phyloP scores from a whole-genome alignment of 495 filamentous ascomycete genomes.

The Aspergillus bridgeri region DNA sequence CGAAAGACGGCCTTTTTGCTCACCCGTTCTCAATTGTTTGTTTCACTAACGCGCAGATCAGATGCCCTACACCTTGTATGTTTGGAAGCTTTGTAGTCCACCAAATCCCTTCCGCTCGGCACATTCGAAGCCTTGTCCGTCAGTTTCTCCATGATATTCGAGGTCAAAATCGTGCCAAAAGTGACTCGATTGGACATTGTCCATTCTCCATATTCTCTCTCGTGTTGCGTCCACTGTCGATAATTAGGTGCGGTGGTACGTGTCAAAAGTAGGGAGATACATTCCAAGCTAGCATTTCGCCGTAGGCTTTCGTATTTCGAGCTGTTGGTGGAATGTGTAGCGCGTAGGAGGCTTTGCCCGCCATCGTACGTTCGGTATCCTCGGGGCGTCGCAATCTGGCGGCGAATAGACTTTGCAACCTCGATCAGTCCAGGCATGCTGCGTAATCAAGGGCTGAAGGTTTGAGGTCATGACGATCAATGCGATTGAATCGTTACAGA shows the following conservation, averaged over 20 bases:
- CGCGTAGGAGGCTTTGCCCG: neutral
- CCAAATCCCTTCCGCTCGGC: constrained; percentile 18
- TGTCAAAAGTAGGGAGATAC: constrained; percentile 51
- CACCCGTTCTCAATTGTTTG: neutral
- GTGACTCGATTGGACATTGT: constrained; percentile 32
- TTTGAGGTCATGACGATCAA: neutral
- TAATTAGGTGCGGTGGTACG: constrained; percentile 40
- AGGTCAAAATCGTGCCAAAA: constrained; percentile 50
- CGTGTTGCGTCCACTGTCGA: constrained; percentile 47
- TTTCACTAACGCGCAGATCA: neutral
- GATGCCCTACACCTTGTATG: too few species aligned
- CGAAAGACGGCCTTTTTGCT: neutral
- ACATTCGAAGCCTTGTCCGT: constrained; percentile 51
- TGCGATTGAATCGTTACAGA: neutral
- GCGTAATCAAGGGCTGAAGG: constrained; percentile 3
- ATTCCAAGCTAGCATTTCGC: constrained; percentile 21
- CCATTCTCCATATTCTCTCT: constrained; percentile 35
- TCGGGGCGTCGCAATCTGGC: neutral
- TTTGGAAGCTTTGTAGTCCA: neutral
- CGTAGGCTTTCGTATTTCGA: neutral
- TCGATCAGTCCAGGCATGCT: constrained; percentile 9
- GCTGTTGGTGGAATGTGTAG: neutral
- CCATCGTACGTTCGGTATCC: neutral
- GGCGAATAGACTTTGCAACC: neutral
- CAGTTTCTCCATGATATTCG: constrained; percentile 42